Evolutionary conservation across 768 basidiomycete species (phyloP), one percentile per base, ranked within the genome.

Genomic region (Lanmaoa rubissima): DNA sequence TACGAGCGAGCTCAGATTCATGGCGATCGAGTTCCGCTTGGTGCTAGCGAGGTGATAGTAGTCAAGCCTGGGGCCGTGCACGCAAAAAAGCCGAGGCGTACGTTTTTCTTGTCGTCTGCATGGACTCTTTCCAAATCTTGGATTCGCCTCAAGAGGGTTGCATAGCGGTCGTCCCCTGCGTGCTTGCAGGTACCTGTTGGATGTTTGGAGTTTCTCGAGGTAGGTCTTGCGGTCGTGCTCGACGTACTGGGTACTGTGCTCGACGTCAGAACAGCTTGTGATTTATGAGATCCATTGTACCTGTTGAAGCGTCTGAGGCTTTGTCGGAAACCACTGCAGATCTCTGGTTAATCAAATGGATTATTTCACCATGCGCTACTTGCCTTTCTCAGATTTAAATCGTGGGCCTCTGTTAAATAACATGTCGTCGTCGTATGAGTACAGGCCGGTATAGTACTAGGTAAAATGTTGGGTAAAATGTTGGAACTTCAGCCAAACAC

Each of bases 61-160:
- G 28, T 28, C 6, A 28, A 3, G 28, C 21, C 1, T 24, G 28
- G 28, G 28, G 28, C 6, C 6, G 6, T 28, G 28, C 28, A 28
- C 6, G 6, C 28, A 28, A 28, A 28, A 28, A 8, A 21, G 24
- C 26, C 14, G 50, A 1, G 28, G 11, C 83, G 61, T 66, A 89
- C 88, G 47, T 75, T 55, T 75, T 80, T 85, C 79, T 88, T 90
- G 55, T 79, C 81, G 4, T 88, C 86, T 39, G 76, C 70, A 63
- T 86, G 85, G n/a, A 84, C 68, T 53, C 69, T 73, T 71, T 89
- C 84, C 7, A 88, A 67, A 16, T 86, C 82, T 35, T 86, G 83
- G 0, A 91, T 78, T 61, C 86, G 85, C 58, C 76, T 78, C 65
- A 87, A 81, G 21, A 90, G 78, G 16, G 69, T 56, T 8, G 78